A percentile compares a stretch with the other conserved stretches of the same genome.
phyloP scores from a whole-genome alignment of 768 basidiomycete species.

The Phallus indusiatus region DNA sequence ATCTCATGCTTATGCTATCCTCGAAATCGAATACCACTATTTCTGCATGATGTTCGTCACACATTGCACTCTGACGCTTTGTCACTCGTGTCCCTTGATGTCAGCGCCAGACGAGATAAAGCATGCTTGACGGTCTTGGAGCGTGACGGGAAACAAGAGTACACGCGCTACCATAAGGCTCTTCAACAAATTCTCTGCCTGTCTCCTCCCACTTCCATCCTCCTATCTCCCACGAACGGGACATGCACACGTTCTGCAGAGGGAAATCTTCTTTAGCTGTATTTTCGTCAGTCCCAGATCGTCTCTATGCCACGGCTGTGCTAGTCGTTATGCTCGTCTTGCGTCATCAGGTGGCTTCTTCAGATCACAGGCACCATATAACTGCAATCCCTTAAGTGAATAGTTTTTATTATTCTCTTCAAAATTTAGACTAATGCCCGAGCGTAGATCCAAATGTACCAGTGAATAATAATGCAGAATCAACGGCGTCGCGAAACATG shows the following conservation, averaged over 20 bases:
- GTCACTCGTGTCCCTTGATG: not conserved
- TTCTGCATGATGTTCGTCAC: not conserved
- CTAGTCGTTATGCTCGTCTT: slow-evolving; percentile 2
- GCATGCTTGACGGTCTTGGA: slow-evolving; percentile 3
- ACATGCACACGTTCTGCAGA: not conserved
- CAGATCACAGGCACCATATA: not conserved
- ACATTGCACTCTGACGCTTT: slow-evolving; percentile 2
- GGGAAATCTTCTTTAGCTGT: not conserved
- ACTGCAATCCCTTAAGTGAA: not conserved
- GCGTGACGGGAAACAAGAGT: not conserved
- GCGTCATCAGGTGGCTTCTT: slow-evolving; percentile 5
- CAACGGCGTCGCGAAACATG: too few relatives aligned
- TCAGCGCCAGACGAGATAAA: not conserved
- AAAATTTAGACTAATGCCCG: too few relatives aligned
- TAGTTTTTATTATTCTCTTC: too few relatives aligned
- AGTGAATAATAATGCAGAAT: too few relatives aligned
- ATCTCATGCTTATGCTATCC: not conserved
- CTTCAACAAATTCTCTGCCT: not conserved
- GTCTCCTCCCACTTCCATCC: not conserved
- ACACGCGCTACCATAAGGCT: not conserved
- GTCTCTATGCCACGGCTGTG: slow-evolving; percentile 5
- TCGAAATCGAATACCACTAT: slow-evolving; percentile 9
- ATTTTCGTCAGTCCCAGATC: not conserved
- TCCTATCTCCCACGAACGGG: not conserved
- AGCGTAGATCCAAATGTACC: too few relatives aligned